phyloP scores from a whole-genome alignment of 1,284 basidiomycete species.

The Sporisorium scitamineum region DNA sequence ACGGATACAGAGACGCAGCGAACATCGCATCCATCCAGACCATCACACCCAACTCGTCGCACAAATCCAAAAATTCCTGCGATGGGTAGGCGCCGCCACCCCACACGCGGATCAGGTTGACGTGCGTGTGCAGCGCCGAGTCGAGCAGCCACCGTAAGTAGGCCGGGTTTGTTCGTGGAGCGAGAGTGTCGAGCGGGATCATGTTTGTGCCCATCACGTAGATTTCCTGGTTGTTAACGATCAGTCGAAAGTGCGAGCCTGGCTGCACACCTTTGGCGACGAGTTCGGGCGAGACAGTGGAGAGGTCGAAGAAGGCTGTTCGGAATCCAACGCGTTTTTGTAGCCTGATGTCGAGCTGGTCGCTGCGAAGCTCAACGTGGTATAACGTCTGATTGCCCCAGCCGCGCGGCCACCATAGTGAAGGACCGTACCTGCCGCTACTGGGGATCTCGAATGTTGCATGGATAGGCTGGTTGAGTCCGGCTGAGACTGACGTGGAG shows the following conservation, averaged over 20 bases:
- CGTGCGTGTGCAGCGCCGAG: constrained; percentile 31
- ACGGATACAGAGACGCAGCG: constrained; percentile 71
- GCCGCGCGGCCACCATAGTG: constrained; percentile 58
- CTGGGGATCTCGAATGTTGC: constrained; percentile 39
- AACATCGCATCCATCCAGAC: constrained; percentile 78
- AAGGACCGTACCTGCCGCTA: constrained; percentile 27
- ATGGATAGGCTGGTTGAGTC: constrained; percentile 26
- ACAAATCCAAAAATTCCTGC: constrained; percentile 73
- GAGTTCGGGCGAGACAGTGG: constrained; percentile 27
- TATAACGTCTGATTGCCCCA: constrained; percentile 52
- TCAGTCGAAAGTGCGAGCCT: constrained; percentile 51
- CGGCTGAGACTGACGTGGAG: constrained; percentile 15
- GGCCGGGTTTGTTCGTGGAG: constrained; percentile 25
- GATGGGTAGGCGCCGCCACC: constrained; percentile 58
- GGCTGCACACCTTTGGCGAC: constrained; percentile 32
- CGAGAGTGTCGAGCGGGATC: constrained; percentile 47
- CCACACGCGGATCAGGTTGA: constrained; percentile 61
- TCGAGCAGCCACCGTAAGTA: constrained; percentile 49
- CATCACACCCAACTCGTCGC: constrained; percentile 77
- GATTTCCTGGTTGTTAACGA: constrained; percentile 47
- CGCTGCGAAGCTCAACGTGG: constrained; percentile 27
- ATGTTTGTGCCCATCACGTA: constrained; percentile 56
- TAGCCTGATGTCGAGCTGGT: constrained; percentile 19
- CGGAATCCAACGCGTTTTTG: constrained; percentile 51
- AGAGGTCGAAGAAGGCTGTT: constrained; percentile 54